Evolutionary conservation across 108 stramenopile species (phyloP).

Genomic region (Nitzschia putrida): DNA sequence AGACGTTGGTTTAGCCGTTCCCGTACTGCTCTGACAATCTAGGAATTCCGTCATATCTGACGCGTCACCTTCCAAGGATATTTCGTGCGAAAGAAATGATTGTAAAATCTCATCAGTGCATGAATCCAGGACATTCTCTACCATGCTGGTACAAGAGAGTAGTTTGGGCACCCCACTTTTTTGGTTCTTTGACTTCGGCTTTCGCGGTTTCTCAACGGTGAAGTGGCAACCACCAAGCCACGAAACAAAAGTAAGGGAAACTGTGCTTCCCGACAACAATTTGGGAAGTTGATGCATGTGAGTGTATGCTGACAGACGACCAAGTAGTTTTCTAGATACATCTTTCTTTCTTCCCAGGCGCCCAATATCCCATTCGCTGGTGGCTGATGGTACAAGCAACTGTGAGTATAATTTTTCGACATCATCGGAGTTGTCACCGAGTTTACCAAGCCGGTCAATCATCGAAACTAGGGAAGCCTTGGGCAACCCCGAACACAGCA

Average conservation of each 20-base stretch:
- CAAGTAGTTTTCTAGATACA: slow-evolving; percentile 53
- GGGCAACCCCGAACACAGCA: slow-evolving; percentile 78
- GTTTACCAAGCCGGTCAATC: slow-evolving; percentile 61
- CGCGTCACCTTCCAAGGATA: slow-evolving; percentile 11
- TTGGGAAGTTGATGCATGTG: slow-evolving; percentile 32
- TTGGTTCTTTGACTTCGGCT: slow-evolving; percentile 30
- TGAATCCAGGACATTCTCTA: slow-evolving; percentile 1
- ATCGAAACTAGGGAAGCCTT: slow-evolving; percentile 59
- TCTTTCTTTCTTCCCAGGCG: slow-evolving; percentile 45
- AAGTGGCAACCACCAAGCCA: slow-evolving; percentile 48
- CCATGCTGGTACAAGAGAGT: slow-evolving; percentile 16
- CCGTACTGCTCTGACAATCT: background rate
- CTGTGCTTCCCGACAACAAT: background rate
- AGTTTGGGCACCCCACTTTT: slow-evolving; percentile 13
- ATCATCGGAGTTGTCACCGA: slow-evolving; percentile 51
- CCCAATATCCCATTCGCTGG: slow-evolving; percentile 68
- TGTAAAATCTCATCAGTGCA: slow-evolving; percentile 1
- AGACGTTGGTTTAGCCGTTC: background rate
- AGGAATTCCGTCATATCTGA: slow-evolving; percentile 39
- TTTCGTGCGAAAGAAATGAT: no score
- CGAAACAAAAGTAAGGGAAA: slow-evolving; percentile 47
- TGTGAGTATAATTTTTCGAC: slow-evolving; percentile 41
- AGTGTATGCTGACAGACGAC: slow-evolving; percentile 67
- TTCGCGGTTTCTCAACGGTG: slow-evolving; percentile 25
- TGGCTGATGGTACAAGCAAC: slow-evolving; percentile 58